Base-by-base conservation (phyloP, 2,329 filamentous ascomycete genomes). In the Microcyclospora pomicola region DNA sequence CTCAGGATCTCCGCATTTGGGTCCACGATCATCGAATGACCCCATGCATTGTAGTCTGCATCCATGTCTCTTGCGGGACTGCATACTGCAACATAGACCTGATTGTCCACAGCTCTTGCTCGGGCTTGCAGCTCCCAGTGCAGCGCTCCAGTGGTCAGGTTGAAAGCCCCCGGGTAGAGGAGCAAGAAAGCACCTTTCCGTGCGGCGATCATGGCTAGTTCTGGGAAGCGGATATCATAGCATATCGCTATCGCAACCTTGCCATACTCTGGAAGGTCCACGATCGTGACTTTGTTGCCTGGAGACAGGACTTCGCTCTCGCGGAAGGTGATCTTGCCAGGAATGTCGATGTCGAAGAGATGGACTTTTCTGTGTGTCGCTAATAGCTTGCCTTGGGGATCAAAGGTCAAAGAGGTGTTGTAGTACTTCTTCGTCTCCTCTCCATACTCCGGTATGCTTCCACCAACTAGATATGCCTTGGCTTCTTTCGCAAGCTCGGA, bases 341-440 rank as follows among this genome's bases (percentile, higher is more conserved):
- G 91, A 46, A 98, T 96, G 59, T 93, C 80, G 52, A 98, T 98
- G 63, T 96, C 91, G 61, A 98, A 98, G 32, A 98, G 72, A 62
- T 98, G 91, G 32, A 91, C 78, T 66, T 98, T 98, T 51, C 91
- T 76, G 60, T 96, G 87, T 2, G 78, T 83, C 5, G 77, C 84
- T n/a, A 98, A 69, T 35, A 95, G 68, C n/a, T 70, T 59, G 3
- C 91, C 91, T 9, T 70, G 64, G 0, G 86, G 87, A 0, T 70
- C 74, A 61, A 98, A 98, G 6, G 81, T 76, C 34, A 98, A 67
- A 19, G 76, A 80, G 2, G 91, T 96, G 65, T 98, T 98, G 71
- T 91, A 94, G 64, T 87, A 82, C 49, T 74, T 75, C 49, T 82
- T 81, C 12, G 67, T 72, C 9, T 65, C 53, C 6, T 71, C 67